Evolutionary conservation across 495 filamentous ascomycete genomes (phyloP).

Genomic region (Penicillium mononematosum): DNA sequence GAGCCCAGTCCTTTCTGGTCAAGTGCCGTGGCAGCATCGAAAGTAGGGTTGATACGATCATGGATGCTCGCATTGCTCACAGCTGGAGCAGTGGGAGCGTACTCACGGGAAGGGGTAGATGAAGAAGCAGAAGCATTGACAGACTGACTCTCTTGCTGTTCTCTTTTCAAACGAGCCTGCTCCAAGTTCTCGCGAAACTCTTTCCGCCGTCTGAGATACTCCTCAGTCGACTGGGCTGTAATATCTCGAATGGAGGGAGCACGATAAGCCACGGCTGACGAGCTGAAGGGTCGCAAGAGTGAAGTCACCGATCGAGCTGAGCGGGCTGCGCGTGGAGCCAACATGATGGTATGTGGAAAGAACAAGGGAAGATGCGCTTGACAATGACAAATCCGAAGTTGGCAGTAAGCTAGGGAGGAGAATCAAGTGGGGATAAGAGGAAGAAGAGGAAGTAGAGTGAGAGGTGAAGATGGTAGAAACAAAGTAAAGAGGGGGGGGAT

Average conservation of each 20-base stretch:
- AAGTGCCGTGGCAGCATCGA: conserved; percentile 41
- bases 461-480: conserved; percentile 17
- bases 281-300: conserved; percentile 60
- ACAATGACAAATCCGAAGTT: conserved; percentile 21
- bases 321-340: conserved; percentile 50
- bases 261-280: conserved; percentile 52
- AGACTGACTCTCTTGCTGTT: conserved; percentile 83
- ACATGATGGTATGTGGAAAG: conserved; percentile 36
- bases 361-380: conserved; percentile 1
- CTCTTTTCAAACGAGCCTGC: conserved; percentile 67
- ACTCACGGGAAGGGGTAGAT: conserved; percentile 45
- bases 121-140: conserved; percentile 45
- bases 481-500: conserved; percentile 15
- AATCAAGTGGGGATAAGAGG: conserved; percentile 15
- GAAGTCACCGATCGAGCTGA: conserved; percentile 47
- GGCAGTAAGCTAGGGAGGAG: conserved; percentile 17
- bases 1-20: conserved; percentile 58
- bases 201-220: conserved; percentile 78
- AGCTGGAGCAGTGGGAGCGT: conserved; percentile 54
- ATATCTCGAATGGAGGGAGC: conserved; percentile 86
- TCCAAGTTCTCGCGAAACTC: conserved; percentile 82
- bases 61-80: conserved; percentile 54
- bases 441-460: conserved; percentile 13
- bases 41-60: conserved; percentile 31
- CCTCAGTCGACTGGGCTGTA: conserved; percentile 62